Evolutionary conservation across 73 alveolate genomes (phyloP).

Genomic region (Blepharisma japonicum): DNA sequence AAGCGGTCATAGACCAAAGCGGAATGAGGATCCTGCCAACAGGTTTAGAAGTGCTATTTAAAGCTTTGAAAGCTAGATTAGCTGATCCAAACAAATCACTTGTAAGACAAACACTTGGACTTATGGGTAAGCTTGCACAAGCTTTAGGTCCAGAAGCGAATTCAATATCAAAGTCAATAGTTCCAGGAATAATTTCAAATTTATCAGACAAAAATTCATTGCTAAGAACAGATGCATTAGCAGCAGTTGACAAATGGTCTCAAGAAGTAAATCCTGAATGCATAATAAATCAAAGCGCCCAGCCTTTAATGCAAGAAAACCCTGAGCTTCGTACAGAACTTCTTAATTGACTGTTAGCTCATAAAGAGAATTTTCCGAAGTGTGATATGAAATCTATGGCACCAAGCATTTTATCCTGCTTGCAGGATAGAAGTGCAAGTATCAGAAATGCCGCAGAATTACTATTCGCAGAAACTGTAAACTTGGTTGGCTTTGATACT

Average conservation of each 20-base stretch:
- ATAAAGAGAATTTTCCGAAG: constrained; percentile 59
- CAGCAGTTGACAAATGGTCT: constrained; percentile 71
- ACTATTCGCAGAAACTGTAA: constrained; percentile 54
- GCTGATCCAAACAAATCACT: constrained; percentile 82
- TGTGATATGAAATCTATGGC: constrained; percentile 48
- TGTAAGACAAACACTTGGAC: constrained; percentile 61
- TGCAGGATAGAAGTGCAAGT: constrained; percentile 70
- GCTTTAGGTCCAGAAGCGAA: constrained; percentile 76
- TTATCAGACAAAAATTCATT: constrained; percentile 74
- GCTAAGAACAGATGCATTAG: constrained; percentile 70
- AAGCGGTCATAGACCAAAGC: constrained; percentile 54
- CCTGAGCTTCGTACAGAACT: constrained; percentile 76
- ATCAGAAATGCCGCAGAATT: constrained; percentile 77
- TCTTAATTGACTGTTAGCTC: constrained; percentile 61
- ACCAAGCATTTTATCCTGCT: constrained; percentile 59
- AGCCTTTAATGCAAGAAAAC: constrained; percentile 60
- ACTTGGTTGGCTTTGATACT: constrained; percentile 36
- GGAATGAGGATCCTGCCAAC: constrained; percentile 76
- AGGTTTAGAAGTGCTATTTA: constrained; percentile 71
- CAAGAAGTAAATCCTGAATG: constrained; percentile 69
- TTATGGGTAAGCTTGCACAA: constrained; percentile 60
- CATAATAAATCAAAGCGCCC: constrained; percentile 46
- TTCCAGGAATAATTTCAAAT: constrained; percentile 62
- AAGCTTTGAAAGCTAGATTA: constrained; percentile 57
- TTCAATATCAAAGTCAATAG: constrained; percentile 61